phyloP scores from a whole-genome alignment of 805 yeast species.

The Kregervanrija delftensis region DNA sequence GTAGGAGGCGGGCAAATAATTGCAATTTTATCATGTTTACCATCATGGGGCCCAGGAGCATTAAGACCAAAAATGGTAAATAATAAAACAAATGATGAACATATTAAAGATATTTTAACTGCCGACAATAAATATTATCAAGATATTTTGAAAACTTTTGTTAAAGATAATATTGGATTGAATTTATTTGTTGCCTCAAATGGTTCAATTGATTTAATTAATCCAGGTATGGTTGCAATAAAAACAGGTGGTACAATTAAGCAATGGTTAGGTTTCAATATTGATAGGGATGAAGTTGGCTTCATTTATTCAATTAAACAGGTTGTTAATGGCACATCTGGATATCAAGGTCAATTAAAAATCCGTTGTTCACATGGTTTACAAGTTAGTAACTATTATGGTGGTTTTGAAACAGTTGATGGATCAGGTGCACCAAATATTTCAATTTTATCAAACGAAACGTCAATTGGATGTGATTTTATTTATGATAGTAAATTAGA shows the following conservation, averaged over 20 bases:
- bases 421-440: slow-evolving; percentile 25
- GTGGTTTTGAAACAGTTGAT: slow-evolving; percentile 38
- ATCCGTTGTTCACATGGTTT: slow-evolving; percentile 84
- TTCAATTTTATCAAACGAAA: slow-evolving; percentile 35
- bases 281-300: slow-evolving; percentile 59
- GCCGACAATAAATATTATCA: slow-evolving; percentile 59
- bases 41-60: slow-evolving; percentile 77
- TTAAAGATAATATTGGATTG: slow-evolving; percentile 57
- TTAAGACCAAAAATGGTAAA: slow-evolving; percentile 35
- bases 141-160: slow-evolving; percentile 49
- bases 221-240: slow-evolving; percentile 55
- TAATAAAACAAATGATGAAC: slow-evolving; percentile 33
- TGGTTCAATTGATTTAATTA: slow-evolving; percentile 61
- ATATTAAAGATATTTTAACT: slow-evolving; percentile 42
- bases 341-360: slow-evolving; percentile 77
- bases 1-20: slow-evolving; percentile 84
- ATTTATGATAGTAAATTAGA: slow-evolving; percentile 70
- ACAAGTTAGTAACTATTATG: slow-evolving; percentile 71
- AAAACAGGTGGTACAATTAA: slow-evolving; percentile 67
- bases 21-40: slow-evolving; percentile 58
- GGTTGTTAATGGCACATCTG: slow-evolving; percentile 45
- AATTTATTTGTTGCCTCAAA: slow-evolving; percentile 69
- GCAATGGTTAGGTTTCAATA: slow-evolving; percentile 60
- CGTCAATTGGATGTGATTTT: slow-evolving; percentile 64
- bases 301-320: slow-evolving; percentile 55